These are phyloP conservation scores for Dacryopinax primogenitus DNA, from an alignment of 768 basidiomycete species.

Conservation along the genomic window DNA sequence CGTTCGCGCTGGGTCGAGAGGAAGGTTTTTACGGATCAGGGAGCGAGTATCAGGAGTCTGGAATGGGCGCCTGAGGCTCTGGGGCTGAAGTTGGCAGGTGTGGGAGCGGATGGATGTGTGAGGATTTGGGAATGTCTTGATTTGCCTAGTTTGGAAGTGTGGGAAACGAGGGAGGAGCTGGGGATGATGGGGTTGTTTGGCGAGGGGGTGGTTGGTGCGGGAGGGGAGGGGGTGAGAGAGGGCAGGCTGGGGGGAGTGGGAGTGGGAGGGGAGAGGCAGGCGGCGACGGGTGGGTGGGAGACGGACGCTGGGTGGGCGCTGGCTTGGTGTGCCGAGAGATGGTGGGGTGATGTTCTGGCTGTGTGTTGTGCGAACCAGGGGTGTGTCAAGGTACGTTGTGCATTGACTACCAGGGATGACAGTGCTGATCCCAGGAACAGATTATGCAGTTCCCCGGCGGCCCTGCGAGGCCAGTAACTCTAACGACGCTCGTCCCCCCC, in stretches of 20 bases:
- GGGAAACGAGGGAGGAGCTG: neutral
- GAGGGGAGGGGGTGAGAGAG: neutral
- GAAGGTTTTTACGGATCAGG: slow-evolving; percentile 65
- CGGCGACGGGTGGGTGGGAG: slow-evolving; percentile 29
- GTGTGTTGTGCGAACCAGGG: slow-evolving; percentile 60
- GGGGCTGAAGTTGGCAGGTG: slow-evolving; percentile 70
- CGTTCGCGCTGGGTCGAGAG: slow-evolving; percentile 53
- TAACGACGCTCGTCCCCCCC: slow-evolving; percentile 37
- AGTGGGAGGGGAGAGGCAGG: neutral
- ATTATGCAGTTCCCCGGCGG: slow-evolving; percentile 56
- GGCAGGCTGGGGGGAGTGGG: neutral
- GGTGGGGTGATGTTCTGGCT: slow-evolving; percentile 88
- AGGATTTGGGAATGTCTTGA: neutral
- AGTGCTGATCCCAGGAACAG: slow-evolving; percentile 28
- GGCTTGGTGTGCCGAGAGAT: slow-evolving; percentile 90
- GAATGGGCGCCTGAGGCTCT: slow-evolving; percentile 82
- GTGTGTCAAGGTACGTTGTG: slow-evolving; percentile 49
- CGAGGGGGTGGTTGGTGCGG: neutral
- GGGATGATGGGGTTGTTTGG: neutral
- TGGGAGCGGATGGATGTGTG: slow-evolving; percentile 9
- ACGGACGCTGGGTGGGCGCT: slow-evolving; percentile 88
- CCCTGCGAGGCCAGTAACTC: slow-evolving; percentile 50
- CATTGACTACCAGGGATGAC: neutral
- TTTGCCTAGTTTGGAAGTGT: slow-evolving; percentile 15
- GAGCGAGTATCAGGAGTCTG: slow-evolving; percentile 70